These are phyloP conservation scores for Actinomortierella ambigua DNA, from an alignment of 371 early-diverging fungal species.

Conservation along the genomic window DNA sequence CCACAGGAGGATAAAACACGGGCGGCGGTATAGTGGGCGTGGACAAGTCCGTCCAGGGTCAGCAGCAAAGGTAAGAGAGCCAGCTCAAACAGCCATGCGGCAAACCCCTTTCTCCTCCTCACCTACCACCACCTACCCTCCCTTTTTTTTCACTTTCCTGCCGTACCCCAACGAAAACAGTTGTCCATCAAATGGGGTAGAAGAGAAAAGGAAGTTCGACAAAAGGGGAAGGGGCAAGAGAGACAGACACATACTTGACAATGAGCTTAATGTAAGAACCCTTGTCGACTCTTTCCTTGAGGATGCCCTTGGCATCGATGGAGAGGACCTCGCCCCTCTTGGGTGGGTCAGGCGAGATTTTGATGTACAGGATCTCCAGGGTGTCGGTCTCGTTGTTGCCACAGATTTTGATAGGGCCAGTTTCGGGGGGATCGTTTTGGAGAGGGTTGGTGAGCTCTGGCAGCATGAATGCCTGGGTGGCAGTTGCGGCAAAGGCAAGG, in stretches of 20 bases:
- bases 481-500: constrained; percentile 15
- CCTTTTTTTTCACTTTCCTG: background rate
- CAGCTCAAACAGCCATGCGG: no score
- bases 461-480: constrained; percentile 1
- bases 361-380: constrained; percentile 48
- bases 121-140: background rate
- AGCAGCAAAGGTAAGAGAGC: no score
- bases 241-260: constrained; percentile 51
- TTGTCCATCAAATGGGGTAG: background rate
- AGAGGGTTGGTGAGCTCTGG: constrained; percentile 9
- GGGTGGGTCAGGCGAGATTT: constrained; percentile 63
- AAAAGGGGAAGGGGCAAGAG: background rate
- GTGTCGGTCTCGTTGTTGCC: constrained; percentile 15
- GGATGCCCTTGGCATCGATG: constrained; percentile 58
- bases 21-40: no score
- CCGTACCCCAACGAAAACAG: background rate
- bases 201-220: background rate
- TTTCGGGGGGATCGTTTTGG: constrained; percentile 1
- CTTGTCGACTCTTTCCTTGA: constrained; percentile 52
- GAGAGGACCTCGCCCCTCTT: constrained; percentile 52
- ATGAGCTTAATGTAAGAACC: constrained; percentile 55
- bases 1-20: no score
- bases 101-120: background rate
- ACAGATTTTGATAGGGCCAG: constrained; percentile 27
- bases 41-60: no score